phyloP scores from a whole-genome alignment of 177 flowering plant genomes.

The Vitis hybrid region DNA sequence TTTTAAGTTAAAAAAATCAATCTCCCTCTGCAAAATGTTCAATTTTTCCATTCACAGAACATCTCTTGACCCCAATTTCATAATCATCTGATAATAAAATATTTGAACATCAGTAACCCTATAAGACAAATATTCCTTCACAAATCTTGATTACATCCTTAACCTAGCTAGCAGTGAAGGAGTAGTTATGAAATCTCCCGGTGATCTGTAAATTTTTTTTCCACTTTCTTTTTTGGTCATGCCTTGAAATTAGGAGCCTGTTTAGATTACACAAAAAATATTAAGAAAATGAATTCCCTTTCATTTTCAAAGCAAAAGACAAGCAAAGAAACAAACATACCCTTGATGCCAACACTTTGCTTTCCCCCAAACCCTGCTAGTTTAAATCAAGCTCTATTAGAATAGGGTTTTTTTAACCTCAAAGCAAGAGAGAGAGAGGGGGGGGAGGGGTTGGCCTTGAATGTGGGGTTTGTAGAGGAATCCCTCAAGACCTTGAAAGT shows the following conservation, averaged over 20 bases:
- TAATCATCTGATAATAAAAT: background rate
- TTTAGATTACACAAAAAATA: constrained; percentile 17
- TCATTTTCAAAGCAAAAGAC: constrained; percentile 22
- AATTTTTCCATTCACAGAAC: background rate
- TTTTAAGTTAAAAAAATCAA: background rate
- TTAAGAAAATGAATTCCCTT: constrained; percentile 1
- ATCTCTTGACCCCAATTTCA: background rate
- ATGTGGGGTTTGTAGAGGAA: constrained; percentile 25
- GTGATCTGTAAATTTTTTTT: constrained; percentile 1
- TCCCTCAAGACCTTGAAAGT: constrained; percentile 48
- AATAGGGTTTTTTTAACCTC: background rate
- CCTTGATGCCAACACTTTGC: constrained; percentile 74
- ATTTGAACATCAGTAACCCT: background rate
- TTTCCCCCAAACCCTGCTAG: constrained; percentile 48
- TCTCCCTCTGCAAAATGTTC: background rate
- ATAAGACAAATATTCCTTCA: background rate
- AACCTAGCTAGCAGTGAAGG: background rate
- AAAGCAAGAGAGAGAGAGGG: constrained; percentile 4
- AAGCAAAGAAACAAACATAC: constrained; percentile 65
- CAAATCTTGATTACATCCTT: background rate
- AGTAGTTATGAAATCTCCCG: constrained; percentile 9
- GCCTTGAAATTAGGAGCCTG: constrained; percentile 20
- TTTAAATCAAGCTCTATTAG: constrained; percentile 1
- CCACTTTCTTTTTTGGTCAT: constrained; percentile 6
- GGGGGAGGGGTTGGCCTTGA: background rate